Evolutionary conservation across 1,284 basidiomycete genomes (phyloP), one percentile per base, ranked within the genome.

Genomic region (Cerrena zonata): DNA sequence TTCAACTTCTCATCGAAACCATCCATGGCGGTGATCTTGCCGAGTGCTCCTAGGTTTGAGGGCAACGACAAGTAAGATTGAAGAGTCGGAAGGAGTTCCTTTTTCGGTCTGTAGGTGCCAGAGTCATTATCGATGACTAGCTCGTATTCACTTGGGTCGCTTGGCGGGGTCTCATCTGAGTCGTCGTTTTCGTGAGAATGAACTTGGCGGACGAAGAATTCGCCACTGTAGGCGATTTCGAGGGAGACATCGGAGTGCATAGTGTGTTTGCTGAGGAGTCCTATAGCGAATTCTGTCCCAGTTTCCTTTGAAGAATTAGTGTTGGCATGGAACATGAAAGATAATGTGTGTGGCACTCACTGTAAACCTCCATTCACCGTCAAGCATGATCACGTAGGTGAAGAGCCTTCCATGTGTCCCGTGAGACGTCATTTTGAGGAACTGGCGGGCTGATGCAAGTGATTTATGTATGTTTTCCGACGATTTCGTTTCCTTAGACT

Each of bases 71-170:
- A 62, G 58, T 64, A 76, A 40, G 62, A 56, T 39, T 67, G 59
- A 23, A 77, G 59, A 1, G 65, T 50, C 5, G 74, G 71, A 11
- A 76, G 60, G 21, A 74, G 62, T 23, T 70, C 63, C 34, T 61
- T 65, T 45, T 67, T 61, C 1, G 75, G 75, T n/a, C 74, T 67
- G 60, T 77, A 78, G 4, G 76, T 78, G 4, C 76, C 76, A 41
- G 67, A 70, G 59, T 75, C 72, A 56, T 78, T 76, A 64, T 77
- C 75, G 56, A 78, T 76, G 41, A 78, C 65, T 26, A 77, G 69
- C 64, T 77, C 75, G 62, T 75, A 76, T 13, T 58, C 55, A 5
- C 62, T 56, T 2, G 71, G 72, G 52, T 68, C 63, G 18, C 48
- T 44, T n/a, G 51, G 47, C 22, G 61, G 52, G 43, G 52, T 50